Base-by-base conservation (phyloP, 495 filamentous ascomycete species). In the Penicillium parvum region DNA sequence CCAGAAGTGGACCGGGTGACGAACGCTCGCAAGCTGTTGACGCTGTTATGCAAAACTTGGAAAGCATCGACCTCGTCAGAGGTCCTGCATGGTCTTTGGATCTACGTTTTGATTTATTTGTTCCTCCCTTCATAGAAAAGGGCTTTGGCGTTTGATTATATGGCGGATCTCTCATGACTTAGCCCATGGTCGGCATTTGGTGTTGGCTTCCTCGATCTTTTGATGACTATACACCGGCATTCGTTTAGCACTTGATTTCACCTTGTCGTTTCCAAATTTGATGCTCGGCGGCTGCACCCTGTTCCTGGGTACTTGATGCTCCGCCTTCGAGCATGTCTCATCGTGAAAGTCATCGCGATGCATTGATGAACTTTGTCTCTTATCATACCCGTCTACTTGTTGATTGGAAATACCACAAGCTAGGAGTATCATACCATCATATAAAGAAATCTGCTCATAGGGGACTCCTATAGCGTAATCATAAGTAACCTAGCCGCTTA, bases 141-240 rank as follows among this genome's bases (percentile, higher is more conserved):
- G 51, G 51, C 22, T 30, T 46, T 50, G 64, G 64, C 64, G 64
- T 66, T 66, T 47, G 52, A 32, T 52, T 60, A 60, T 32, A 61
- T 35, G 49, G 33, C 48, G 27, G 49, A n/a, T n/a, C n/a, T n/a
- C n/a, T n/a, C n/a, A n/a, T n/a, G n/a, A n/a, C n/a, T n/a, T n/a
- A n/a, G n/a, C n/a, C n/a, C n/a, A n/a, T n/a, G n/a, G 29, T 32
- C 51, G 35, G 38, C 37, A 32, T 52, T 18, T 28, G 12, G 29
- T 28, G 11, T 16, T 36, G n/a, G n/a, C n/a, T n/a, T n/a, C n/a
- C n/a, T n/a, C n/a, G n/a, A n/a, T n/a, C n/a, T 18, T 37, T 29
- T 43, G 16, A 28, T 10, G 3, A 15, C 28, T 21, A 44, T 47
- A 43, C 8, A 45, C 49, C 32, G 25, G 40, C 23, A 32, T 34